Evolutionary conservation across 257 asterid genomes (phyloP).

Genomic region (Solanum arcanum): DNA sequence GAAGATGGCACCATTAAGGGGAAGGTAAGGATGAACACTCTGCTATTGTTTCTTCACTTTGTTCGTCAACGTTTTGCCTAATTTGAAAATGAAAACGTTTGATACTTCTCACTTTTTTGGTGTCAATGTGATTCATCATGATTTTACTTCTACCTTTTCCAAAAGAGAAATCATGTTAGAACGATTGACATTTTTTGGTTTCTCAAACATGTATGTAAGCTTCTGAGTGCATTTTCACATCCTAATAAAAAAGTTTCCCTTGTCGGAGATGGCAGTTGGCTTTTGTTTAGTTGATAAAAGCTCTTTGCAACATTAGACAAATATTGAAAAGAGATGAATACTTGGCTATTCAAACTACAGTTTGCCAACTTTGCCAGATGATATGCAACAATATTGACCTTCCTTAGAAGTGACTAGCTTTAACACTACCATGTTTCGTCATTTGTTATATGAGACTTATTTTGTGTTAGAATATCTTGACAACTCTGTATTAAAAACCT

Average conservation of each 20-base stretch:
- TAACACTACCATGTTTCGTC: no score
- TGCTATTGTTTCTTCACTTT: background rate
- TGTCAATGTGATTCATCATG: background rate
- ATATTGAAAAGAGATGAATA: no score
- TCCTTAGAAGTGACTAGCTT: no score
- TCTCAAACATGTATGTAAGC: background rate
- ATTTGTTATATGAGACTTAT: background rate
- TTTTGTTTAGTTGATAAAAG: no score
- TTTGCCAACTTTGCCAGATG: no score
- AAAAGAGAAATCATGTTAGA: background rate
- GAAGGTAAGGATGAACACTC: slow-evolving; percentile 12
- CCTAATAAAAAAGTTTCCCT: background rate
- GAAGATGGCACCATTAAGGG: slow-evolving; percentile 49
- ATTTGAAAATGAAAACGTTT: background rate
- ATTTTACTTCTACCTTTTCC: background rate
- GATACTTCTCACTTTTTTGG: background rate
- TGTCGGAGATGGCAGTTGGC: no score
- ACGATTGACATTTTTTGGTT: background rate
- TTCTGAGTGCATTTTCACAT: background rate
- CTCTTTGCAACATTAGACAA: no score
- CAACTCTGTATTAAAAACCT: background rate
- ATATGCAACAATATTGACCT: no score
- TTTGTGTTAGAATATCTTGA: background rate
- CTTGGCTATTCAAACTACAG: no score
- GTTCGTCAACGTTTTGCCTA: background rate